These are phyloP conservation scores for Lathyrus oleraceus DNA, from an alignment of 306 rosid species.

Conservation along the genomic window DNA sequence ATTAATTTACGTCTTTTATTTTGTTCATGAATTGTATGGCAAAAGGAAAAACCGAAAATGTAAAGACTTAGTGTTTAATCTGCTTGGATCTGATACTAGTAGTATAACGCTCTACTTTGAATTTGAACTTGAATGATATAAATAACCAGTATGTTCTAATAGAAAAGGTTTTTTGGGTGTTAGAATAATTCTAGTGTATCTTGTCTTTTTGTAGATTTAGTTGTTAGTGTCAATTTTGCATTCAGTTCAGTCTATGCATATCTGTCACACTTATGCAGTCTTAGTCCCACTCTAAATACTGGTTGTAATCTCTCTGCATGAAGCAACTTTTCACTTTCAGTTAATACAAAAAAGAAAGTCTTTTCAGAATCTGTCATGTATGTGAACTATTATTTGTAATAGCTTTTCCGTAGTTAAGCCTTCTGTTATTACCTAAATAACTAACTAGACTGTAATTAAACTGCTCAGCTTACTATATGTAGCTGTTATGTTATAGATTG, in stretches of 20 bases:
- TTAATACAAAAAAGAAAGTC: background rate
- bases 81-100: background rate
- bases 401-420: background rate
- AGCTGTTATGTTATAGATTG: background rate
- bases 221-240: background rate
- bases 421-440: background rate
- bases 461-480: background rate
- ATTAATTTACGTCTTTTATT: background rate
- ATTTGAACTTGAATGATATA: background rate
- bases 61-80: constrained; percentile 5
- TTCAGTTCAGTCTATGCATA: background rate
- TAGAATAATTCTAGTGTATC: background rate
- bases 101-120: background rate
- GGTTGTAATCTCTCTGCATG: background rate
- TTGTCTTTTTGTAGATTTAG: background rate
- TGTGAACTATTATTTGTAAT: background rate
- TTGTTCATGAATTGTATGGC: background rate
- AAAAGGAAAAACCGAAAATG: background rate
- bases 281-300: background rate
- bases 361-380: background rate
- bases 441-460: background rate
- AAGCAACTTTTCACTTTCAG: background rate
- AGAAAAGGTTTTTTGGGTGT: background rate
- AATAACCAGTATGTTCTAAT: background rate
- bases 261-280: background rate